These are phyloP conservation scores for Colletotrichum melonis DNA, from an alignment of 2,329 filamentous ascomycete species.

Conservation along the genomic window DNA sequence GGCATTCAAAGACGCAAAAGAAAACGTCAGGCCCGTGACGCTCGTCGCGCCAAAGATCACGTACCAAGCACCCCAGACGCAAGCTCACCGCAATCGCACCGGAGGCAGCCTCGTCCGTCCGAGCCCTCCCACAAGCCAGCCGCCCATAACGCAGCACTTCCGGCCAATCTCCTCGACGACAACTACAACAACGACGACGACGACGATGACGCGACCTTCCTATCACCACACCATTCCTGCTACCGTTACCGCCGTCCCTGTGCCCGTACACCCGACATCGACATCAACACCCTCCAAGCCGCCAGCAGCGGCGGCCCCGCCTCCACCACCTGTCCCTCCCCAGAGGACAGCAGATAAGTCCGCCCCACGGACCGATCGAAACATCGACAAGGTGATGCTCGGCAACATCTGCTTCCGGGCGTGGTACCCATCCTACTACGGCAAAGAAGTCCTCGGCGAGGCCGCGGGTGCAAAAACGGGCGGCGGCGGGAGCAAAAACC, in stretches of 20 bases:
- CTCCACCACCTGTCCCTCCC: not conserved
- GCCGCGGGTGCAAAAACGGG: slow-evolving; percentile 37
- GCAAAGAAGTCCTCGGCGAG: slow-evolving; percentile 74
- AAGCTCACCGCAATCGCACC: slow-evolving; percentile 29
- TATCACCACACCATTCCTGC: slow-evolving; percentile 6
- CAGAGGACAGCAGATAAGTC: slow-evolving; percentile 42
- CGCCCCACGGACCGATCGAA: slow-evolving; percentile 69
- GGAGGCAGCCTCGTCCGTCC: slow-evolving; percentile 33
- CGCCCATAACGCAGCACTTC: slow-evolving; percentile 35
- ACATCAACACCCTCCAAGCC: slow-evolving; percentile 38
- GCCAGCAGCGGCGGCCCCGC: slow-evolving; percentile 30
- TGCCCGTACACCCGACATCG: slow-evolving; percentile 34
- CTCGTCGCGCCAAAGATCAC: slow-evolving; percentile 54
- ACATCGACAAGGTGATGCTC: slow-evolving; percentile 87
- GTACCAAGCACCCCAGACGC: slow-evolving; percentile 51
- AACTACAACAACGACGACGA: too few relatives aligned
- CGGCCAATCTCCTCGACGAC: not conserved
- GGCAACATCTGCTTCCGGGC: slow-evolving; percentile 87
- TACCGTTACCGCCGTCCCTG: slow-evolving; percentile 22
- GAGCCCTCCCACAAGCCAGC: slow-evolving; percentile 36
- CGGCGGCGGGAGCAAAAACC: slow-evolving; percentile 25
- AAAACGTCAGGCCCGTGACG: slow-evolving; percentile 45
- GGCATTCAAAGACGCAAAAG: slow-evolving; percentile 37
- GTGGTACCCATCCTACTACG: slow-evolving; percentile 94
- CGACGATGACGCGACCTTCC: not conserved